phyloP scores from a whole-genome alignment of 2,329 filamentous ascomycete species.

The Microsporum audouinii region DNA sequence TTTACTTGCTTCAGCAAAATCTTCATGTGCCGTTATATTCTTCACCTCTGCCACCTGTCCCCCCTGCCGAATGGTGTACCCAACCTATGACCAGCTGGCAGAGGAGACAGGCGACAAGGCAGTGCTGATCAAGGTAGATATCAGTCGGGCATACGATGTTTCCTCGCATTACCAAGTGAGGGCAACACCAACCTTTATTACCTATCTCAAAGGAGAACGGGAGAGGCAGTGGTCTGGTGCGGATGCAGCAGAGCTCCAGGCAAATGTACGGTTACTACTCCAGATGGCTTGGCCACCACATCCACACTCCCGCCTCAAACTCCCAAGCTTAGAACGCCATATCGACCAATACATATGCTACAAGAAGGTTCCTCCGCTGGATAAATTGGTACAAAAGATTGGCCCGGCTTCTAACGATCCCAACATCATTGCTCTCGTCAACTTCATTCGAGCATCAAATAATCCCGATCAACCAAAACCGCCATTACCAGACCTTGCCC shows the following conservation, averaged over 20 bases:
- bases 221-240: slow-evolving; percentile 73
- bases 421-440: slow-evolving; percentile 52
- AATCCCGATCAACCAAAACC: slow-evolving; percentile 51
- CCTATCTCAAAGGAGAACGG: slow-evolving; percentile 64
- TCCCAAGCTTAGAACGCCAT: slow-evolving; percentile 57
- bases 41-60: slow-evolving; percentile 83
- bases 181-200: slow-evolving; percentile 80
- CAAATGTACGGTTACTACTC: slow-evolving; percentile 61
- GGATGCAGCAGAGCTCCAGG: slow-evolving; percentile 54
- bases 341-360: slow-evolving; percentile 61
- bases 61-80: slow-evolving; percentile 74
- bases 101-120: slow-evolving; percentile 57
- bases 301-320: slow-evolving; percentile 57
- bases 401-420: slow-evolving; percentile 49
- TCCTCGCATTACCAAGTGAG: slow-evolving; percentile 55
- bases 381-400: slow-evolving; percentile 72
- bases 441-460: slow-evolving; percentile 57
- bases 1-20: slow-evolving; percentile 48
- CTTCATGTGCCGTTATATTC: slow-evolving; percentile 70
- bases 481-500: slow-evolving; percentile 57
- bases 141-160: slow-evolving; percentile 54
- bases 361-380: slow-evolving; percentile 66
- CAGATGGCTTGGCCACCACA: slow-evolving; percentile 66
- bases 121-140: slow-evolving; percentile 72
- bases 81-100: slow-evolving; percentile 68